Base-by-base conservation (phyloP, 169 alveolate species). In the Plasmodium yoelii region DNA sequence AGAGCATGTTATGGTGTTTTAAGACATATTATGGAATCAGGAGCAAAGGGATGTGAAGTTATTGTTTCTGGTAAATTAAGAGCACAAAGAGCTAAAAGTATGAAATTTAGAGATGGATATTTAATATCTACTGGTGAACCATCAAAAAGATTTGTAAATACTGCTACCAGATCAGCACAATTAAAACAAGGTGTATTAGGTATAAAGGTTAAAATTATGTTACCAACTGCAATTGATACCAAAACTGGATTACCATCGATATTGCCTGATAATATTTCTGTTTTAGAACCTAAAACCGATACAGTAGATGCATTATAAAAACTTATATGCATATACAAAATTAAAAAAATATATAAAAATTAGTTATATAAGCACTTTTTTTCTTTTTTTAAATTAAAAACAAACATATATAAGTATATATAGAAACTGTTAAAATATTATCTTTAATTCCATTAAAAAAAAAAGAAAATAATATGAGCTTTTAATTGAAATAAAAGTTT, bases 61-160 rank as follows among this genome's bases (percentile, higher is more conserved):
- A 98, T 98, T 89, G 99, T 99, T 87, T 98, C 99, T 73, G 99
- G 99, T 15, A 99, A 99, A 96, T 95, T 99, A 77, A 97, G 99
- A 87, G 99, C 99, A 65, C 99, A 99, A 95, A 98, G 99, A 94
- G 99, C 99, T 88, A 99, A 99, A 97, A 97, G 99, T 90, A 98
- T 97, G 99, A 98, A 98, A 94, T 98, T 98, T 97, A 98, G 98
- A 95, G 98, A 96, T 90, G 99, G 99, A 28, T 98, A 98, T 95
- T 93, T 99, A 94, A 97, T 99, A 95, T 97, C 99, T 80, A 98
- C 99, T 63, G 99, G 99, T 73, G 98, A 98, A 94, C 99, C 99
- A 39, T 96, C 98, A 91, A 94, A 95, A 84, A 97, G 96, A 70
- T 98, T 96, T 95, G 98, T 99, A 91, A 98, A 97, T 90, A 97